Evolutionary conservation across 2,329 filamentous ascomycete genomes (phyloP).

Genomic region (Pyricularia sp.): DNA sequence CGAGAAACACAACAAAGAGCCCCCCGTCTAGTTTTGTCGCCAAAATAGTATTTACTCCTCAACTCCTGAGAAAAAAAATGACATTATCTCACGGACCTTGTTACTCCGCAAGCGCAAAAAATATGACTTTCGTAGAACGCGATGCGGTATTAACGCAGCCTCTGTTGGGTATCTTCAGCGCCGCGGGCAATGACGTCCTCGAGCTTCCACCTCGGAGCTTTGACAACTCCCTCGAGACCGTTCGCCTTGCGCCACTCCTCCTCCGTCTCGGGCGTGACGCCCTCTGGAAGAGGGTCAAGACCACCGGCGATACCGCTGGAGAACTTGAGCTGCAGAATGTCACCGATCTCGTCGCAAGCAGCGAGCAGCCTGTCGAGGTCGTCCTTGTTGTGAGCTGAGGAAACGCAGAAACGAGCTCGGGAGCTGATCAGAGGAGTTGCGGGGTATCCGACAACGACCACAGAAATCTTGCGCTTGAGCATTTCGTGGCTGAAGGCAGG

Average conservation of each 20-base stretch:
- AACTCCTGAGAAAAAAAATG: neutral
- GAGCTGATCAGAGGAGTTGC: conserved; percentile 93
- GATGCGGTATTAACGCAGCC: conserved; percentile 15
- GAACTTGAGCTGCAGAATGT: conserved; percentile 90
- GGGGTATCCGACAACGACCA: conserved; percentile 95
- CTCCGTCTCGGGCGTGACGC: conserved; percentile 63
- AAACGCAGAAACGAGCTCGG: conserved; percentile 91
- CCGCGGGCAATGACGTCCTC: conserved; percentile 64
- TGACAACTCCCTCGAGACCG: conserved; percentile 62
- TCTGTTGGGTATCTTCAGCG: conserved; percentile 19
- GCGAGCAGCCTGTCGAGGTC: conserved; percentile 83
- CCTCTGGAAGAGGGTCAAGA: conserved; percentile 64
- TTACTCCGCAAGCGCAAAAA: neutral
- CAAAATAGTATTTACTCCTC: neutral
- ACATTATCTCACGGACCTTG: neutral
- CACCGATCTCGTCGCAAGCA: conserved; percentile 88
- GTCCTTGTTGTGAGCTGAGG: conserved; percentile 94
- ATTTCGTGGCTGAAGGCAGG: conserved; percentile 97
- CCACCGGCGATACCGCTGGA: conserved; percentile 93
- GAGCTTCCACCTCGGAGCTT: conserved; percentile 73
- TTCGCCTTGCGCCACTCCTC: conserved; percentile 53
- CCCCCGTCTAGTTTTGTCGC: neutral
- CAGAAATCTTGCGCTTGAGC: conserved; percentile 93
- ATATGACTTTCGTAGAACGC: neutral
- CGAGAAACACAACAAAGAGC: neutral